Conservation (phyloP, 2,329 filamentous ascomycete species). For the Byssoonygena ceratinophila region DNA sequence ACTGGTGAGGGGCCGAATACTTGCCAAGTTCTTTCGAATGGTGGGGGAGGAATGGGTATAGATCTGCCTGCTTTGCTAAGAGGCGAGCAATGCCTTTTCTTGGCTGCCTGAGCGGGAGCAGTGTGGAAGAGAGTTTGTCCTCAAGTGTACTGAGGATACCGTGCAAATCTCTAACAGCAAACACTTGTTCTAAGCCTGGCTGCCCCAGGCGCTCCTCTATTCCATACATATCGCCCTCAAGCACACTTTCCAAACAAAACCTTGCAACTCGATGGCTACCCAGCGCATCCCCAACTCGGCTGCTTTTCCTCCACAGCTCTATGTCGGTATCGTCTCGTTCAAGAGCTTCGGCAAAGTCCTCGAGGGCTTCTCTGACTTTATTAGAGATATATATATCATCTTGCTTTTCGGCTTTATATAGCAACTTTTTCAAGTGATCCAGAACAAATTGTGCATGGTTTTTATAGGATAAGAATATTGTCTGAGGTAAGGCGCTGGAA, state of each 20-base stretch:
- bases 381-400: constrained; percentile 23
- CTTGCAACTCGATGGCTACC: constrained; percentile 49
- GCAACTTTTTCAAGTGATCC: constrained; percentile 55
- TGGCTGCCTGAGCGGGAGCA: constrained; percentile 41
- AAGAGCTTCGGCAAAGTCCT: constrained; percentile 50
- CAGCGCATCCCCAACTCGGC: constrained; percentile 47
- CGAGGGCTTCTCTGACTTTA: constrained; percentile 36
- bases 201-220: constrained; percentile 44
- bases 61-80: constrained; percentile 46
- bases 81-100: constrained; percentile 44
- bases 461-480: constrained; percentile 87
- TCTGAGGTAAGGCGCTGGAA: constrained; percentile 73
- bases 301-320: constrained; percentile 53
- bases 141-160: constrained; percentile 41
- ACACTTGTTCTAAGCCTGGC: constrained; percentile 48
- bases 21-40: constrained; percentile 7
- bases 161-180: constrained; percentile 44
- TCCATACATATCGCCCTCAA: constrained; percentile 51
- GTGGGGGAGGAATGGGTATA: constrained; percentile 39
- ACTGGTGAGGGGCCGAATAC: neutral
- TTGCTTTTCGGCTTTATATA: constrained; percentile 21
- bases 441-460: constrained; percentile 87
- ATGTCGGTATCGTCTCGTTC: constrained; percentile 56
- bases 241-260: constrained; percentile 53
- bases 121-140: constrained; percentile 46